Evolutionary conservation across 2,329 filamentous ascomycete species (phyloP), one percentile per base, ranked within the genome.

Genomic region (Penicillium paneum): DNA sequence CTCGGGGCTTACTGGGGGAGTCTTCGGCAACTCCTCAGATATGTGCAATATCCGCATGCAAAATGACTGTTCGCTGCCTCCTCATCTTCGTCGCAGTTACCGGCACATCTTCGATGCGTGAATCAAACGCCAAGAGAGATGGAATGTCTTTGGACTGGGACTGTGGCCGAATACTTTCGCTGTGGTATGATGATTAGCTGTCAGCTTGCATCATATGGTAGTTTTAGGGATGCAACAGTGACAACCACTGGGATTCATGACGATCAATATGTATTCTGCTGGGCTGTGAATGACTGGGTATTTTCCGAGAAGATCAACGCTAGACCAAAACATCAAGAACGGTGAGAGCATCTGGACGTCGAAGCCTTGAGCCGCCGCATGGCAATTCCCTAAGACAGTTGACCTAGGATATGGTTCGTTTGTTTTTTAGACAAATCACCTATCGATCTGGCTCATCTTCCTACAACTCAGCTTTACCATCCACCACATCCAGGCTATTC

Each of bases 131-230:
- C 12, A 50, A n/a, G 61, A 64, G 42, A 64, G 65, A 8, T 60
- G 56, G 58, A 49, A 35, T 13, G 43, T 58, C 1, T 65, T 67
- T 21, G 46, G 36, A 8, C 60, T 66, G 34, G 65, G 64, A 2
- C 34, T 92, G 31, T 86, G 89, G 81, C 90, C 91, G 49, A 96
- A 96, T 75, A 87, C 84, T 64, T 82, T 86, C 83, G 90, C 57
- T 91, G 90, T 11, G 86, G 89, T n/a, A 83, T 92, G 67, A 95
- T 95, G 91, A 95, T 91, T 1, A 88, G 89, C 29, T 84, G 84
- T 8, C 91, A 96, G 75, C 78, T 96, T 39, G 91, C 90, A 17
- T 90, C 85, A 41, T 96, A 96, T 74, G 91, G 96, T 67, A 83
- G 83, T 19, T 90, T 92, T 76, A 96, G 96, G 78, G 77, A 79